Base-by-base conservation (phyloP, 306 rosid species). In the Ormosia semicastrata region DNA sequence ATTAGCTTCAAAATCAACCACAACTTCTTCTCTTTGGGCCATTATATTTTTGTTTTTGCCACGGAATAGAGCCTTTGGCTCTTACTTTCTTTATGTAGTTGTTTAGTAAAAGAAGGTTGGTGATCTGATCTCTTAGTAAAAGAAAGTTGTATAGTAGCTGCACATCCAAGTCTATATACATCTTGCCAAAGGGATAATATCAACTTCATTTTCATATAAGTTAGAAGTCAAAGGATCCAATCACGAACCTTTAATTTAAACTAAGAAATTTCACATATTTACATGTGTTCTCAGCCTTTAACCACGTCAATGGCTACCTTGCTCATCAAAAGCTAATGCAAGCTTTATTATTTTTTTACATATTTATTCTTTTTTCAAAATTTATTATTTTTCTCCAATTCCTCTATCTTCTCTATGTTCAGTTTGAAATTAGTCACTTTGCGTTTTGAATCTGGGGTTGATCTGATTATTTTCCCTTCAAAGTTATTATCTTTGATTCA, bases 251-350 rank as follows among this genome's bases (percentile, higher is more conserved):
- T 9, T 14, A 41, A n/a, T 11, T 32, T 36, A 56, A 47, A 67
- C 34, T 5, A 10, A 75, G n/a, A 70, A 15, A 40, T 53, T 50
- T 7, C 17, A 24, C 70, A 33, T 70, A 39, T 74, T 60, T 73
- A 67, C 69, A 44, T n/a, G 65, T 72, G 30, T 75, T n/a, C 10
- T 46, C 40, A 34, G 64, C 77, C 83, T 18, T 8, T 58, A 41
- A 37, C 73, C 79, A 44, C 75, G 33, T 37, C 44, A 36, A 39
- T 37, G 12, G 71, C 66, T 76, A n/a, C 80, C 53, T 33, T n/a
- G 77, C 67, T 24, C 75, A n/a, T n/a, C n/a, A 32, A 46, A 58
- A 33, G 83, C 59, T 15, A 81, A 75, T 7, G 69, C 75, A n/a
- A 81, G 66, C n/a, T n/a, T n/a, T n/a, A n/a, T n/a, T n/a, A n/a